phyloP scores from a whole-genome alignment of 1,284 basidiomycete species.

The Malassezia sympodialis region DNA sequence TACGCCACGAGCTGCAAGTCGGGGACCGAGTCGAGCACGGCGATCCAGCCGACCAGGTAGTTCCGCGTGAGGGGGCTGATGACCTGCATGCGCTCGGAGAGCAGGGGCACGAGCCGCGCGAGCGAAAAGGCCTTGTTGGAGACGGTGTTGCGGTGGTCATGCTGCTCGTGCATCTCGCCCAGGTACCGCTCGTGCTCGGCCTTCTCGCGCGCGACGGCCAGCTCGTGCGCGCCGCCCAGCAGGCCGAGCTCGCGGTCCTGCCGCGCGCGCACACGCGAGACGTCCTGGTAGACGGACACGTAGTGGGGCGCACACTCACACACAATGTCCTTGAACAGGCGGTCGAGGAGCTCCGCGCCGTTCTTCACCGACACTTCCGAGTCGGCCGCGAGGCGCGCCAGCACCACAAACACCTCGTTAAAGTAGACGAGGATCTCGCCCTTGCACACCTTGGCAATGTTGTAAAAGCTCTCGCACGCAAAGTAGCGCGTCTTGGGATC shows the following conservation, averaged over 20 bases:
- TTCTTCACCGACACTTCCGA: conserved; percentile 95
- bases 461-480: conserved; percentile 95
- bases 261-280: conserved; percentile 52
- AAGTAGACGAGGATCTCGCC: conserved; percentile 95
- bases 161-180: conserved; percentile 11
- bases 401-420: conserved; percentile 92
- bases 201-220: conserved; percentile 41
- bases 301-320: conserved; percentile 92
- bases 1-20: conserved; percentile 89
- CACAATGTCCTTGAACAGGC: conserved; percentile 92
- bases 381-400: conserved; percentile 82
- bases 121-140: conserved; percentile 65
- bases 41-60: conserved; percentile 93
- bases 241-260: conserved; percentile 50
- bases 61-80: conserved; percentile 90
- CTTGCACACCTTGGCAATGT: conserved; percentile 90
- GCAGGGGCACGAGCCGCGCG: conserved; percentile 83
- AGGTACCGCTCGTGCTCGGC: conserved; percentile 21
- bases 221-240: conserved; percentile 31
- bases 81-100: conserved; percentile 86
- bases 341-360: conserved; percentile 92
- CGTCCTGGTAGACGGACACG: conserved; percentile 73
- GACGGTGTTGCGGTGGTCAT: conserved; percentile 22
- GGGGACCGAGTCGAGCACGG: conserved; percentile 87
- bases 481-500: conserved; percentile 94